These are phyloP conservation scores for Neurospora cerealis DNA, from an alignment of 495 filamentous ascomycete species.

Conservation along the genomic window DNA sequence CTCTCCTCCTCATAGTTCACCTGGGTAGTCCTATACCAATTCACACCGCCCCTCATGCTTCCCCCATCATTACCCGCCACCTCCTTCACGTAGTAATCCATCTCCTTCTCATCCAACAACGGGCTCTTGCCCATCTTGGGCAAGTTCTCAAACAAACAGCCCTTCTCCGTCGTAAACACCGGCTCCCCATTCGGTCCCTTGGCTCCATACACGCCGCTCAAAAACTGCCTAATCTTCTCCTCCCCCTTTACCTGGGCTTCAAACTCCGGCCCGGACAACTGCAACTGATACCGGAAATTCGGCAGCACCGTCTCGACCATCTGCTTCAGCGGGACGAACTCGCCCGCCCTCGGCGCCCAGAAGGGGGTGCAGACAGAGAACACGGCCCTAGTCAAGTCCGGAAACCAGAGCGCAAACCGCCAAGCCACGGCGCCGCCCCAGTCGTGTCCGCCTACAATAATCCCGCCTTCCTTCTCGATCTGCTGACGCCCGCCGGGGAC, in stretches of 20 bases:
- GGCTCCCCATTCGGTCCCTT: conserved; percentile 40
- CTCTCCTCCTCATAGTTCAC: conserved; percentile 72
- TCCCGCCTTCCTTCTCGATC: conserved; percentile 29
- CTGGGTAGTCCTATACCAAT: conserved; percentile 71
- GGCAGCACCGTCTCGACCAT: conserved; percentile 49
- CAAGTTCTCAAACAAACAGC: conserved; percentile 39
- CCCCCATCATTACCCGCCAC: conserved; percentile 46
- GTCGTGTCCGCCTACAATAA: conserved; percentile 72
- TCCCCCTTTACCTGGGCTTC: conserved; percentile 47
- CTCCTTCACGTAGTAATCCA: conserved; percentile 66
- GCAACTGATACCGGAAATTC: conserved; percentile 77
- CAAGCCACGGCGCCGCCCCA: conserved; percentile 57
- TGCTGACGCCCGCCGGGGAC: conserved; percentile 54
- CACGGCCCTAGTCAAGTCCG: conserved; percentile 57
- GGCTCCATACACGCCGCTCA: conserved; percentile 62
- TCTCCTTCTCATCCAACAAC: conserved; percentile 55
- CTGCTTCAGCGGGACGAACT: conserved; percentile 39
- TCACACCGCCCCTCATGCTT: conserved; percentile 63
- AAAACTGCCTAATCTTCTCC: conserved; percentile 51
- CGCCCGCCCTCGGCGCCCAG: conserved; percentile 31
- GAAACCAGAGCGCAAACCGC: conserved; percentile 61
- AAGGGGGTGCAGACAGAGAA: conserved; percentile 77
- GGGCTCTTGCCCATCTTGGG: conserved; percentile 38
- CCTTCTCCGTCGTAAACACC: conserved; percentile 44
- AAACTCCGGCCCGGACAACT: conserved; percentile 56